A percentile compares a stretch with the other conserved stretches of the same genome.
Evolutionary conservation across 306 rosid genomes (phyloP).

Genomic region (Acacia crassicarpa): DNA sequence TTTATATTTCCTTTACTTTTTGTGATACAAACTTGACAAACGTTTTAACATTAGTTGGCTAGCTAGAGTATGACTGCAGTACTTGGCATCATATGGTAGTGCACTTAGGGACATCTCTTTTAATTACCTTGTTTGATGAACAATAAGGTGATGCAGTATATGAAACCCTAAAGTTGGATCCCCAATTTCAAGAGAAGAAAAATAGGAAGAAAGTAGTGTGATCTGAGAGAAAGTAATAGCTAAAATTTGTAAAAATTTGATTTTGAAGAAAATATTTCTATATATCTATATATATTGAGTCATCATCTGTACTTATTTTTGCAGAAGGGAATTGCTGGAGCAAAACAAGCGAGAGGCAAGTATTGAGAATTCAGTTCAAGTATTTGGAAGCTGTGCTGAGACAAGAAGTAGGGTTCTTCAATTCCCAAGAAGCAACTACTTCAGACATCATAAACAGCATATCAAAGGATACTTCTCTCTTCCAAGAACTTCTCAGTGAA

Average conservation of each 20-base stretch:
- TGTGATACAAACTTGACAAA: slow-evolving; percentile 25
- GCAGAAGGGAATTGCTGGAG: slow-evolving; percentile 98
- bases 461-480: slow-evolving; percentile 81
- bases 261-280: not conserved
- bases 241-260: slow-evolving; percentile 1
- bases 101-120: not conserved
- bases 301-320: not conserved
- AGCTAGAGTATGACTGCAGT: not conserved
- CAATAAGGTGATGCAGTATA: not conserved
- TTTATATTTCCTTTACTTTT: slow-evolving; percentile 35
- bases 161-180: slow-evolving; percentile 41
- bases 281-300: not conserved
- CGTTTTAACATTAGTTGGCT: not conserved
- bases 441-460: slow-evolving; percentile 80
- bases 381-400: slow-evolving; percentile 83
- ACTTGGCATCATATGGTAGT: not conserved
- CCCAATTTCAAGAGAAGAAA: not conserved
- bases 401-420: slow-evolving; percentile 93
- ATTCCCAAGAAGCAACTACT: slow-evolving; percentile 86
- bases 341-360: slow-evolving; percentile 94
- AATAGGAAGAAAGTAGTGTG: not conserved
- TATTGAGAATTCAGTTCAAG: slow-evolving; percentile 75
- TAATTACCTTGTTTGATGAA: not conserved
- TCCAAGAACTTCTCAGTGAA: slow-evolving; percentile 94
- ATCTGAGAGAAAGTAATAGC: not conserved